Conservation (phyloP, 2,329 filamentous ascomycete genomes). For the Lachnellula occidentalis region DNA sequence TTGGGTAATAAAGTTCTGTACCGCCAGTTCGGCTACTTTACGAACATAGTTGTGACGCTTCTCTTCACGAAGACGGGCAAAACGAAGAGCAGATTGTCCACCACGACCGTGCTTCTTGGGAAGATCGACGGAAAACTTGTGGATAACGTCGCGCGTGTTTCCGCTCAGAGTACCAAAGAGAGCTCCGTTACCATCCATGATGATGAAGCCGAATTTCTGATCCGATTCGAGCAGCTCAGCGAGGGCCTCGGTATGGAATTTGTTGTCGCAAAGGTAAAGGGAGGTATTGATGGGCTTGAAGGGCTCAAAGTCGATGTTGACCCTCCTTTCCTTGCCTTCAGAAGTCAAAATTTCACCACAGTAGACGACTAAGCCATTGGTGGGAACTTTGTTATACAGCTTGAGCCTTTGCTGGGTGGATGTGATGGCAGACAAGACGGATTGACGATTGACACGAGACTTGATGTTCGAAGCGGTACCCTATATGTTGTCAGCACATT, state of each 20-base stretch:
- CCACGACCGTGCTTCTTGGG: conserved; percentile 99
- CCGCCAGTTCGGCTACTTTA: conserved; percentile 94
- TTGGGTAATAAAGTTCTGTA: conserved; percentile 97
- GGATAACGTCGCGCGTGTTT: conserved; percentile 92
- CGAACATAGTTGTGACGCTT: conserved; percentile 99
- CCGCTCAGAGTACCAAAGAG: conserved; percentile 95
- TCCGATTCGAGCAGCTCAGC: conserved; percentile 97
- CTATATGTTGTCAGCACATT: conserved; percentile 39
- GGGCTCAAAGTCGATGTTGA: conserved; percentile 99
- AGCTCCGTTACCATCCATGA: conserved; percentile 99
- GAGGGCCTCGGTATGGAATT: conserved; percentile 96
- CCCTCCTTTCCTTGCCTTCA: conserved; percentile 98
- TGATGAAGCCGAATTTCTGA: conserved; percentile 98
- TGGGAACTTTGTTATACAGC: conserved; percentile 97
- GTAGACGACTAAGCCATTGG: conserved; percentile 96
- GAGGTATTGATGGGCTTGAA: conserved; percentile 99
- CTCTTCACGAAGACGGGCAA: conserved; percentile 97
- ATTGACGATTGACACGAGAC: conserved; percentile 97
- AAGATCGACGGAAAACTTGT: conserved; percentile 97
- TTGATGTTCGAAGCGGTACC: conserved; percentile 99
- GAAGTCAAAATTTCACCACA: conserved; percentile 99
- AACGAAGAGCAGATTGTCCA: conserved; percentile 99
- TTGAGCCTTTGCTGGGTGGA: conserved; percentile 99
- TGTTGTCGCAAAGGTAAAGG: conserved; percentile 99
- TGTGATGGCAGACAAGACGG: conserved; percentile 94